These are phyloP conservation scores for Plasmopara viticola DNA, from an alignment of 352 stramenopile genomes.

Conservation along the genomic window DNA sequence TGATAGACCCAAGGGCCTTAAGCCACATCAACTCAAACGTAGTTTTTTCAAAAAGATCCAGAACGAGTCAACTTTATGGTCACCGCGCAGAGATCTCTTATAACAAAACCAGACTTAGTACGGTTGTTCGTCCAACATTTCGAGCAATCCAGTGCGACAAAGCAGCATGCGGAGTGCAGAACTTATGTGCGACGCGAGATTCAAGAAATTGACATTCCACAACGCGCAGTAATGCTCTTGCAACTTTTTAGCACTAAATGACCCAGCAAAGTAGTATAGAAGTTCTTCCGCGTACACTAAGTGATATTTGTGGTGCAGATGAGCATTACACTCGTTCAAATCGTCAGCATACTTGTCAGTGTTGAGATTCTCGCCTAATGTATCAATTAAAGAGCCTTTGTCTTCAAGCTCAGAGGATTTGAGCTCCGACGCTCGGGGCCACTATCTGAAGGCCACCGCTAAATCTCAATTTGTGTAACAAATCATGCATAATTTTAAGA, in stretches of 20 bases:
- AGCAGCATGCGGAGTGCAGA: slow-evolving; percentile 36
- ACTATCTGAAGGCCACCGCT: slow-evolving; percentile 59
- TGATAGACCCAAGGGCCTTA: slow-evolving; percentile 13
- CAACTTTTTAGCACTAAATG: slow-evolving; percentile 40
- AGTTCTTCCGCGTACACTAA: slow-evolving; percentile 65
- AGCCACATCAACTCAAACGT: slow-evolving; percentile 71
- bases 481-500: slow-evolving; percentile 32
- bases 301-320: no score
- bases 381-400: not conserved
- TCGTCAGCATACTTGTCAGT: slow-evolving; percentile 67
- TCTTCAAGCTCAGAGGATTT: slow-evolving; percentile 39
- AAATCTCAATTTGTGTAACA: slow-evolving; percentile 29
- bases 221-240: slow-evolving; percentile 38
- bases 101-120: slow-evolving; percentile 31
- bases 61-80: slow-evolving; percentile 36
- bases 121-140: slow-evolving; percentile 30
- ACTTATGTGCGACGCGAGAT: slow-evolving; percentile 23
- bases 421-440: slow-evolving; percentile 80
- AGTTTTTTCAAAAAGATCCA: slow-evolving; percentile 52
- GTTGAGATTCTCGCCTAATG: slow-evolving; percentile 36
- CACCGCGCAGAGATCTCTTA: slow-evolving; percentile 7
- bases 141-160: slow-evolving; percentile 29
- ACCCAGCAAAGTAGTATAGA: slow-evolving; percentile 39
- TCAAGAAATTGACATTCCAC: slow-evolving; percentile 8
- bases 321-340: slow-evolving; percentile 84